Conservation (phyloP, 2,329 filamentous ascomycete species). For the Daldinia sp. region DNA sequence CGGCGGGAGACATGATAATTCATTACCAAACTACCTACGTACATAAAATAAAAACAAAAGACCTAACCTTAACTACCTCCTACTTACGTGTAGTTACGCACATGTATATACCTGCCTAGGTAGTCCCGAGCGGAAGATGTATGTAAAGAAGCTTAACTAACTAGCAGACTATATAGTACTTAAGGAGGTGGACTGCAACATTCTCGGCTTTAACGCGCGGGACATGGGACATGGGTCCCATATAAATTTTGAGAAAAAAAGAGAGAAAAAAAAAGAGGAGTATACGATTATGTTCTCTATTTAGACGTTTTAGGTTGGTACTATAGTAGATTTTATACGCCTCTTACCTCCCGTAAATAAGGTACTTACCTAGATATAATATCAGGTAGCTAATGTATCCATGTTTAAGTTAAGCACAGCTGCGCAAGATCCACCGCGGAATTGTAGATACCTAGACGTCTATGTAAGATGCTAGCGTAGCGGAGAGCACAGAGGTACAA, state of each 20-base stretch:
- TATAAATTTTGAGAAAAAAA: no score
- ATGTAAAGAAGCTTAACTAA: no score
- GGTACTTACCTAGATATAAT: background rate
- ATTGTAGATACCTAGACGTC: constrained; percentile 27
- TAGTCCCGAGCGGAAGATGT: background rate
- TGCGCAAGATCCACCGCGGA: constrained; percentile 30
- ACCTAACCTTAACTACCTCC: background rate
- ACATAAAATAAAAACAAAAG: constrained; percentile 10
- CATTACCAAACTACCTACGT: constrained; percentile 7
- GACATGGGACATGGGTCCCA: constrained; percentile 6
- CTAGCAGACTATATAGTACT: no score
- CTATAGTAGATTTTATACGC: no score
- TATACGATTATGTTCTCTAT: background rate
- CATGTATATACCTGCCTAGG: background rate
- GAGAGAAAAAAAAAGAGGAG: background rate
- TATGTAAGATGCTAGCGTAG: constrained; percentile 23
- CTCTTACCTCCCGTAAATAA: no score
- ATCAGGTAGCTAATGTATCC: background rate
- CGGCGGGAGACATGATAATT: constrained; percentile 22
- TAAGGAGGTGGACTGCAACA: no score
- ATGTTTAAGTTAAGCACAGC: background rate
- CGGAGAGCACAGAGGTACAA: constrained; percentile 9
- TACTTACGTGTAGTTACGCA: background rate
- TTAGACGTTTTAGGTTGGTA: background rate
- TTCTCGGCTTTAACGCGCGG: constrained; percentile 9